phyloP scores from a whole-genome alignment of 371 early-diverging fungal genomes.

The Rhizopus stolonifer region DNA sequence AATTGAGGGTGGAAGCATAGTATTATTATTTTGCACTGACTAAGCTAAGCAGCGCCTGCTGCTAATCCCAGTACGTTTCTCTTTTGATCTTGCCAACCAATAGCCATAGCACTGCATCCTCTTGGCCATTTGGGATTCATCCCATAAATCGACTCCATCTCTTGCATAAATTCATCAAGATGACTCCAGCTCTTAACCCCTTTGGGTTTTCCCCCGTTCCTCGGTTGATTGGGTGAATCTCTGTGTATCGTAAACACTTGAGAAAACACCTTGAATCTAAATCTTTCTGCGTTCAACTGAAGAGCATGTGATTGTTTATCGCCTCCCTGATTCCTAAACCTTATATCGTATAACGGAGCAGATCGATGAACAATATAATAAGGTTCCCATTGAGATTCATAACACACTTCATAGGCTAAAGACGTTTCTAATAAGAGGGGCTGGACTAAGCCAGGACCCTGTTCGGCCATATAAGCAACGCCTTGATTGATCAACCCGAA shows the following conservation, averaged over 20 bases:
- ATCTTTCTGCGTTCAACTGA: conserved; percentile 58
- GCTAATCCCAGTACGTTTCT: conserved; percentile 37
- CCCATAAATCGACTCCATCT: conserved; percentile 53
- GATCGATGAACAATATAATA: conserved; percentile 57
- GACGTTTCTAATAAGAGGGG: conserved; percentile 18
- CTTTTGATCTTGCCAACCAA: conserved; percentile 50
- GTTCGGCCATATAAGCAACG: conserved; percentile 63
- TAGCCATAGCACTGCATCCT: conserved; percentile 52
- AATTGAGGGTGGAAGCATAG: no score
- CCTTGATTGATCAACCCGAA: conserved; percentile 36
- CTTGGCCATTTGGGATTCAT: conserved; percentile 56
- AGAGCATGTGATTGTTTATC: conserved; percentile 69
- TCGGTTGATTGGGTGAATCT: conserved; percentile 44
- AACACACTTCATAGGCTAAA: conserved; percentile 62
- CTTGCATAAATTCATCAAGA: conserved; percentile 54
- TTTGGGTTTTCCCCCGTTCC: conserved; percentile 53
- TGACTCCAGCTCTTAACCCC: conserved; percentile 45
- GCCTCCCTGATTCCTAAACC: conserved; percentile 66
- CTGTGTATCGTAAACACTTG: conserved; percentile 59
- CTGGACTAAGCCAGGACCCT: conserved; percentile 52
- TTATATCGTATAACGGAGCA: conserved; percentile 58
- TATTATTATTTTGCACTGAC: background rate
- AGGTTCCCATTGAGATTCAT: conserved; percentile 73
- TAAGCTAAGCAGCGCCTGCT: conserved; percentile 25
- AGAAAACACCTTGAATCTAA: conserved; percentile 50